phyloP scores from a whole-genome alignment of 2,329 filamentous ascomycete genomes.

The Colletotrichum nymphaeae region DNA sequence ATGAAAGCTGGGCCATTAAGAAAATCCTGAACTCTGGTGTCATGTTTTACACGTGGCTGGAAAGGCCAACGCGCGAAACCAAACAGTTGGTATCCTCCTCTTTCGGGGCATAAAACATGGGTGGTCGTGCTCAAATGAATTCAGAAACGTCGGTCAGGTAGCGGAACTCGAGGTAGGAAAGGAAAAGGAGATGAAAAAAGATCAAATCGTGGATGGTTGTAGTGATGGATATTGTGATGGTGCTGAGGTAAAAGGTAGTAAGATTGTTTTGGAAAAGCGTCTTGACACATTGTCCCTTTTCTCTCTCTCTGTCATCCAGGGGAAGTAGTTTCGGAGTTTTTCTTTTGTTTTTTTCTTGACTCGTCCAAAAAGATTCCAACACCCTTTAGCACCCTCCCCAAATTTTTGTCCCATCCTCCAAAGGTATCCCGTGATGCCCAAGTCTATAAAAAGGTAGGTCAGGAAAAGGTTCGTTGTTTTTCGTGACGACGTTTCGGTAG shows the following conservation, averaged over 20 bases:
- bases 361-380: constrained; percentile 3
- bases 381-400: constrained; percentile 3
- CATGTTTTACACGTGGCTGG: constrained; percentile 9
- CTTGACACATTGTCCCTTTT: constrained; percentile 9
- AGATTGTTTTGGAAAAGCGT: constrained; percentile 14
- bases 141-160: neutral
- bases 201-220: neutral
- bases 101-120: constrained; percentile 21
- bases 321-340: neutral
- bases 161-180: neutral
- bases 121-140: constrained; percentile 7
- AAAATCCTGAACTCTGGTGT: constrained; percentile 1
- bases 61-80: constrained; percentile 2
- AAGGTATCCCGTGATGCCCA: constrained; percentile 19
- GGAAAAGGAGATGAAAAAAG: neutral
- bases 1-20: constrained; percentile 5
- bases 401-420: neutral
- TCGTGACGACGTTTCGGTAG: constrained; percentile 27
- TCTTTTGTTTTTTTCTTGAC: neutral
- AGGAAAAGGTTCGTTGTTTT: constrained; percentile 19
- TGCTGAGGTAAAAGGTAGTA: constrained; percentile 11
- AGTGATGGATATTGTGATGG: neutral
- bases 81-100: constrained; percentile 16
- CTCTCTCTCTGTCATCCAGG: neutral
- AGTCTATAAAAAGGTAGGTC: constrained; percentile 19